Evolutionary conservation across 73 alveolate species (phyloP).

Genomic region (Tetrahymena malaccensis): DNA sequence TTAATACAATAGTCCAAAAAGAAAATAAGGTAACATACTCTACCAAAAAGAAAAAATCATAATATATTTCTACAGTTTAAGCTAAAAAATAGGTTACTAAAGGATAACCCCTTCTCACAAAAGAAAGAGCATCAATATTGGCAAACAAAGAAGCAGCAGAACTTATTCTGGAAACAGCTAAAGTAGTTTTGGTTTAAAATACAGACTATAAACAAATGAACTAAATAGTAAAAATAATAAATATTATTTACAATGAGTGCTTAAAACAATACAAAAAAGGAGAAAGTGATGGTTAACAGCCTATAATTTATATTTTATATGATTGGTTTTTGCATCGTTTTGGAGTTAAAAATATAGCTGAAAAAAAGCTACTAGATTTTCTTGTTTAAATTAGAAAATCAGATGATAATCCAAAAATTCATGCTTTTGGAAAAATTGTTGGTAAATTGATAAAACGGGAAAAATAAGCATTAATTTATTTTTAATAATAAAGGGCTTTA

Average conservation of each 20-base stretch:
- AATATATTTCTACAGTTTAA: too few species aligned
- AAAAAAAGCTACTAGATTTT: not conserved
- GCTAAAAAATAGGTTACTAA: too few species aligned
- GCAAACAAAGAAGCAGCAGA: not conserved
- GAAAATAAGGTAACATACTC: not conserved
- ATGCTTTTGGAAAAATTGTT: not conserved
- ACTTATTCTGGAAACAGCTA: not conserved
- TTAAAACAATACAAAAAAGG: not conserved
- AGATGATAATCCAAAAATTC: not conserved
- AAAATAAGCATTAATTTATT: not conserved
- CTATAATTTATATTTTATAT: not conserved
- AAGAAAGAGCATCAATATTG: not conserved
- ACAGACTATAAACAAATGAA: not conserved
- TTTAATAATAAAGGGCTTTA: not conserved
- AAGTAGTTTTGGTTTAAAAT: not conserved
- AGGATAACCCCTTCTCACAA: not conserved
- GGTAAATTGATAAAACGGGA: not conserved
- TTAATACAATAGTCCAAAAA: not conserved
- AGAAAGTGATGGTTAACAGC: not conserved
- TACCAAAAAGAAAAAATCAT: too few species aligned
- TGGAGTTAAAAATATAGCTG: not conserved
- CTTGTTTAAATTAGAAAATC: not conserved
- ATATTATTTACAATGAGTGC: not conserved
- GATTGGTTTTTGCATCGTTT: not conserved
- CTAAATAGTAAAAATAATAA: not conserved